A percentile compares a stretch with the other conserved stretches of the same genome.
phyloP scores from a whole-genome alignment of 345 rosid species.

The Lepidium didymum region DNA sequence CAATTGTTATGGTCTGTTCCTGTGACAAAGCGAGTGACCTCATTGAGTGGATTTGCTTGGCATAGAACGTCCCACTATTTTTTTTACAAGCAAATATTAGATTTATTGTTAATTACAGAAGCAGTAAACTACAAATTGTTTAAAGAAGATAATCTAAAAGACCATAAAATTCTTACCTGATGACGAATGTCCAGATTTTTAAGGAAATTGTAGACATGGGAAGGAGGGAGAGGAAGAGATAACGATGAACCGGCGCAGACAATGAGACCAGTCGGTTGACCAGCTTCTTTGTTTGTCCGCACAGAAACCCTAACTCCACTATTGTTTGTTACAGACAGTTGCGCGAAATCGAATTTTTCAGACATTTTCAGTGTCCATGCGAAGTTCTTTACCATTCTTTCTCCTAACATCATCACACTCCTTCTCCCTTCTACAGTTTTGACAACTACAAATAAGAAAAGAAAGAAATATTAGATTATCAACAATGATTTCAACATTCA shows the following conservation, averaged over 20 bases:
- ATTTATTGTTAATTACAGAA: neutral
- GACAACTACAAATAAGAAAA: conserved; percentile 14
- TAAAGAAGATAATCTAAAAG: neutral
- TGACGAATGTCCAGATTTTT: conserved; percentile 34
- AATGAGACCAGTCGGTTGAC: conserved; percentile 51
- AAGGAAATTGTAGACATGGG: conserved; percentile 42
- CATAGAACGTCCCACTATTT: conserved; percentile 76
- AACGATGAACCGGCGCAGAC: conserved; percentile 70
- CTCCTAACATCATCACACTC: conserved; percentile 44
- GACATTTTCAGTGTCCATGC: conserved; percentile 42
- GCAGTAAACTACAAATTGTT: neutral
- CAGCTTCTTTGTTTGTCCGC: conserved; percentile 31
- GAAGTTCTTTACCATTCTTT: conserved; percentile 63
- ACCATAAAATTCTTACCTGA: conserved; percentile 33
- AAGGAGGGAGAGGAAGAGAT: conserved; percentile 53
- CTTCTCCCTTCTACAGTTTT: conserved; percentile 33
- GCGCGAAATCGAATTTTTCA: conserved; percentile 40
- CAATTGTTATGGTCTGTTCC: conserved; percentile 42
- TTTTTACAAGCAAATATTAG: conserved; percentile 1
- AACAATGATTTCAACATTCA: no score
- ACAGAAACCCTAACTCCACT: conserved; percentile 52
- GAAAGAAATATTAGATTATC: neutral
- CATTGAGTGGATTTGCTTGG: conserved; percentile 37
- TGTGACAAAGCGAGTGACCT: conserved; percentile 38
- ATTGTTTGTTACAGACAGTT: conserved; percentile 28